Evolutionary conservation across 805 yeast genomes (phyloP).

Genomic region (Kockiozyma suomiensis): DNA sequence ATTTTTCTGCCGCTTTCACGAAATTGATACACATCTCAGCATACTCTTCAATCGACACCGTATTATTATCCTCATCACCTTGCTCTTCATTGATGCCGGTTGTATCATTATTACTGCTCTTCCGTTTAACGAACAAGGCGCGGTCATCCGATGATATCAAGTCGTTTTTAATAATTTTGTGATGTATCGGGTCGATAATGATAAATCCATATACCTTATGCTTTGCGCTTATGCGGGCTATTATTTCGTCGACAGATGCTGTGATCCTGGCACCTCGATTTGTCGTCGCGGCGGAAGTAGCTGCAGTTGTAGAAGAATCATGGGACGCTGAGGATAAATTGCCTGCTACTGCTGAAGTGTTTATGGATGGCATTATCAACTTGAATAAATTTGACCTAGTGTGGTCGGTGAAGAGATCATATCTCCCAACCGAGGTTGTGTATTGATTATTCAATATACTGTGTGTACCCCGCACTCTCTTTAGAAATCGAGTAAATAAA

Average conservation of each 20-base stretch:
- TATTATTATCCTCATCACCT: background rate
- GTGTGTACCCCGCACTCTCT: no score
- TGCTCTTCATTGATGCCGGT: background rate
- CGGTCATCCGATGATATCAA: slow-evolving; percentile 21
- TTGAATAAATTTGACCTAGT: background rate
- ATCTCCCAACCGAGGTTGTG: no score
- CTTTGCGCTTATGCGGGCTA: slow-evolving; percentile 24
- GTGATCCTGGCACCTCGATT: background rate
- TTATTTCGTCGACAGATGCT: slow-evolving; percentile 26
- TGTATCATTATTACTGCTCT: background rate
- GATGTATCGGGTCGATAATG: slow-evolving; percentile 18
- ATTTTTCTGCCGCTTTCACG: slow-evolving; percentile 14
- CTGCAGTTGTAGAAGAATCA: background rate
- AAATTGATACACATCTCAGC: slow-evolving; percentile 22
- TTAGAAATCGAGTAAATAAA: no score
- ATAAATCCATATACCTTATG: slow-evolving; percentile 24
- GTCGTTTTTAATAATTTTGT: slow-evolving; percentile 13
- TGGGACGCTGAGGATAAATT: background rate
- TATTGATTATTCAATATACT: no score
- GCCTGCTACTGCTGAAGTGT: background rate
- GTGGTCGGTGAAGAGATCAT: no score
- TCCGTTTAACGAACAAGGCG: background rate
- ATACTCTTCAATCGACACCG: slow-evolving; percentile 11
- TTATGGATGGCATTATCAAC: background rate
- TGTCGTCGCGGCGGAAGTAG: background rate